Evolutionary conservation across 1,139 yeast species (phyloP).

Genomic region (Pichia sp.): DNA sequence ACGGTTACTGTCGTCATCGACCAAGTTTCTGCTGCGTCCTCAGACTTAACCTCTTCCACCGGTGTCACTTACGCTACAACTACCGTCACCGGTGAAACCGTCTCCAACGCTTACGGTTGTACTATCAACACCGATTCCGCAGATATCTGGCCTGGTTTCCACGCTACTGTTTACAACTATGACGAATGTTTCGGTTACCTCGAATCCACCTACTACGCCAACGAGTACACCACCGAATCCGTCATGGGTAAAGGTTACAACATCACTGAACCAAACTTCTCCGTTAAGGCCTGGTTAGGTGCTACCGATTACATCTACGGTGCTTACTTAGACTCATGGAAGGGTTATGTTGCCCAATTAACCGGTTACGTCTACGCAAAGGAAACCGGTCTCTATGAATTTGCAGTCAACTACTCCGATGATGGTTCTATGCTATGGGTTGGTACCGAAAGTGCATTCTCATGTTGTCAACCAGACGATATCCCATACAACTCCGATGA

Average conservation of each 20-base stretch:
- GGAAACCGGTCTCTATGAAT: slow-evolving; percentile 19
- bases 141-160: slow-evolving; percentile 12
- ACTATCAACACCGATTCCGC: slow-evolving; percentile 1
- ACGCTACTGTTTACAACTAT: slow-evolving; percentile 12
- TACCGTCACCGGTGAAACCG: slow-evolving; percentile 8
- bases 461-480: slow-evolving; percentile 17
- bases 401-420: slow-evolving; percentile 13
- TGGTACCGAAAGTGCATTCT: slow-evolving; percentile 17
- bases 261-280: slow-evolving; percentile 16
- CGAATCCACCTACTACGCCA: slow-evolving; percentile 14
- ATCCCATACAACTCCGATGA: slow-evolving; percentile 11
- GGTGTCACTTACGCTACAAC: not conserved
- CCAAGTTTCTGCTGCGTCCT: slow-evolving; percentile 5
- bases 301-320: slow-evolving; percentile 11
- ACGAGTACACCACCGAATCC: slow-evolving; percentile 13
- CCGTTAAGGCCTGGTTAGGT: slow-evolving; percentile 10
- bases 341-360: slow-evolving; percentile 19
- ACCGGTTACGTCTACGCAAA: slow-evolving; percentile 24
- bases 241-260: slow-evolving; percentile 10
- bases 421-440: slow-evolving; percentile 20
- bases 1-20: slow-evolving; percentile 11
- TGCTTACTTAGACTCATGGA: slow-evolving; percentile 12
- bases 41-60: not conserved
- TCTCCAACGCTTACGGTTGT: slow-evolving; percentile 11
- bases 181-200: slow-evolving; percentile 8